A percentile compares a stretch with the other conserved stretches of the same genome.
Evolutionary conservation across 257 asterid genomes (phyloP).

Genomic region (Rhazya stricta): DNA sequence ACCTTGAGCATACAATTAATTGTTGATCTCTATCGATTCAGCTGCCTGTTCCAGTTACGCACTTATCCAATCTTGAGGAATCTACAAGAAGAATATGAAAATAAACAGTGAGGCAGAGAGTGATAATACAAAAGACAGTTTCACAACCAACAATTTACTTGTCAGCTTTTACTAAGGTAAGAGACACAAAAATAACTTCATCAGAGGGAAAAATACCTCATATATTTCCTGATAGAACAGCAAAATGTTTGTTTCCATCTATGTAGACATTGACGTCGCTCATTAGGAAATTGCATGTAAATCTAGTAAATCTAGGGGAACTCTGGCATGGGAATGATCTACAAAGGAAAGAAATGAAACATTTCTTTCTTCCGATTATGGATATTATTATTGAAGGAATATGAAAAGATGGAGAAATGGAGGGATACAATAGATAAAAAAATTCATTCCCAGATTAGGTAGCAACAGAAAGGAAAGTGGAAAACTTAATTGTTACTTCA

Average conservation of each 20-base stretch:
- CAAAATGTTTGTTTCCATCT: background rate
- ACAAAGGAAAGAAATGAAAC: background rate
- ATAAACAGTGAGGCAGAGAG: background rate
- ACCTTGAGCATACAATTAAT: background rate
- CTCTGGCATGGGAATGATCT: no score
- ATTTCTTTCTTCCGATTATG: background rate
- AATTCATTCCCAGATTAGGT: background rate
- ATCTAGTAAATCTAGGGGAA: no score
- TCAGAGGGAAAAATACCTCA: background rate
- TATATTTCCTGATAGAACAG: background rate
- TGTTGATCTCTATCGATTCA: background rate
- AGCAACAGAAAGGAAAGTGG: background rate
- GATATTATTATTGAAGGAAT: background rate
- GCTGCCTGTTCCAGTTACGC: background rate
- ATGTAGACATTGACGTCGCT: background rate
- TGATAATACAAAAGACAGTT: background rate
- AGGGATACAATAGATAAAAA: background rate
- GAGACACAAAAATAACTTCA: background rate
- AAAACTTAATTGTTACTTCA: background rate
- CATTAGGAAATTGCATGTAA: background rate
- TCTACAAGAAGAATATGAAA: background rate
- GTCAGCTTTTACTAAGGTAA: background rate
- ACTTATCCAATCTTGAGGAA: background rate
- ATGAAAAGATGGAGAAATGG: background rate
- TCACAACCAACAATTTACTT: background rate